A percentile compares a stretch with the other conserved stretches of the same genome.
phyloP scores from a whole-genome alignment of 2,329 filamentous ascomycete genomes.

The Neopestalotiopsis sp. region DNA sequence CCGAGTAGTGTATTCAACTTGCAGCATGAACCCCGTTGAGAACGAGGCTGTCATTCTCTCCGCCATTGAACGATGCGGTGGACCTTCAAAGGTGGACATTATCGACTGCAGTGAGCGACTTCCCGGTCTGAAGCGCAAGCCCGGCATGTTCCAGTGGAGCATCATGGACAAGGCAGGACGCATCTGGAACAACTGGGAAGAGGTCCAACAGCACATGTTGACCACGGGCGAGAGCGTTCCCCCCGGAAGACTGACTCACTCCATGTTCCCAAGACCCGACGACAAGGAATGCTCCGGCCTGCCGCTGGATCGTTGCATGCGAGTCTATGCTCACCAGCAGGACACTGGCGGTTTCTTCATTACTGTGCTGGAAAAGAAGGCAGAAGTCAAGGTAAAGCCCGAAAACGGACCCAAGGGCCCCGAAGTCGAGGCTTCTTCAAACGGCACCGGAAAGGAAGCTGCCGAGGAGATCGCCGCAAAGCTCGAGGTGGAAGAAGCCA shows the following conservation, averaged over 20 bases:
- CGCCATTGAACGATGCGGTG: slow-evolving; percentile 90
- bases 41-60: slow-evolving; percentile 91
- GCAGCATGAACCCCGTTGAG: slow-evolving; percentile 98
- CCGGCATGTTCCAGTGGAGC: slow-evolving; percentile 83
- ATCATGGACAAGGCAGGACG: slow-evolving; percentile 87
- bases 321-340: slow-evolving; percentile 93
- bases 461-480: slow-evolving; percentile 29
- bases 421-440: slow-evolving; percentile 26
- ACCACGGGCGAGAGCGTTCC: slow-evolving; percentile 61
- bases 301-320: slow-evolving; percentile 88
- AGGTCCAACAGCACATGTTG: slow-evolving; percentile 74
- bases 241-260: slow-evolving; percentile 74
- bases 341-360: slow-evolving; percentile 99
- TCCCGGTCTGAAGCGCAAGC: slow-evolving; percentile 74
- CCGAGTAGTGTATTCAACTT: slow-evolving; percentile 95
- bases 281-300: slow-evolving; percentile 63
- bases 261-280: slow-evolving; percentile 79
- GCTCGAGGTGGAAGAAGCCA: slow-evolving; percentile 42
- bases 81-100: slow-evolving; percentile 79
- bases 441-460: slow-evolving; percentile 27
- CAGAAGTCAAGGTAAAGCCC: slow-evolving; percentile 80
- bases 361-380: slow-evolving; percentile 88
- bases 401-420: slow-evolving; percentile 62
- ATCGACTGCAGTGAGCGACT: slow-evolving; percentile 83
- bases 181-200: slow-evolving; percentile 82